Conservation (phyloP, 148 eudicot species). For the Persicaria maculosa region DNA sequence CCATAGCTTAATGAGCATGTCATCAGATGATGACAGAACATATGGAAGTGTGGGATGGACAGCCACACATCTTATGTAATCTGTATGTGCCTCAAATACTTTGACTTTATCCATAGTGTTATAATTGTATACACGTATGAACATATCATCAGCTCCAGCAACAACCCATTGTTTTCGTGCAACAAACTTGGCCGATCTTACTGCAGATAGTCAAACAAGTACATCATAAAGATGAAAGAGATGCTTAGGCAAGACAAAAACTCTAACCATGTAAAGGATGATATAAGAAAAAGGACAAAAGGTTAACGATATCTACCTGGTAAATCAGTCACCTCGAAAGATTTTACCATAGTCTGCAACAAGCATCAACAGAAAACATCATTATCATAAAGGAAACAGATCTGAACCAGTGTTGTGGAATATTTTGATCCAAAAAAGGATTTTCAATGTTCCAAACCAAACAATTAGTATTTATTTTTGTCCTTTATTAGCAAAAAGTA, state of each 20-base stretch:
- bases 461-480: neutral
- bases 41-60: slow-evolving; percentile 76
- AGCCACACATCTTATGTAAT: slow-evolving; percentile 65
- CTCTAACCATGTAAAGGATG: neutral
- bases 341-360: slow-evolving; percentile 55
- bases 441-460: neutral
- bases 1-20: slow-evolving; percentile 81
- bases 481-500: neutral
- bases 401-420: neutral
- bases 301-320: slow-evolving; percentile 35
- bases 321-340: slow-evolving; percentile 54
- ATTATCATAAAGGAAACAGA: neutral
- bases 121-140: slow-evolving; percentile 44
- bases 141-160: slow-evolving; percentile 35
- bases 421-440: neutral
- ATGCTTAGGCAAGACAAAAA: neutral
- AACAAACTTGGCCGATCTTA: slow-evolving; percentile 33
- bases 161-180: slow-evolving; percentile 34
- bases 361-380: neutral
- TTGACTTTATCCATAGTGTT: slow-evolving; percentile 57
- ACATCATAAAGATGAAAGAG: neutral
- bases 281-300: neutral
- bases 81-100: slow-evolving; percentile 66
- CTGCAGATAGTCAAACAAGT: slow-evolving; percentile 20
- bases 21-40: slow-evolving; percentile 72